Percentiles rank a stretch among this genome's conserved stretches.
Evolutionary conservation across 2,329 filamentous ascomycete species (phyloP).

Genomic region (Phaeomoniella chlamydospora): DNA sequence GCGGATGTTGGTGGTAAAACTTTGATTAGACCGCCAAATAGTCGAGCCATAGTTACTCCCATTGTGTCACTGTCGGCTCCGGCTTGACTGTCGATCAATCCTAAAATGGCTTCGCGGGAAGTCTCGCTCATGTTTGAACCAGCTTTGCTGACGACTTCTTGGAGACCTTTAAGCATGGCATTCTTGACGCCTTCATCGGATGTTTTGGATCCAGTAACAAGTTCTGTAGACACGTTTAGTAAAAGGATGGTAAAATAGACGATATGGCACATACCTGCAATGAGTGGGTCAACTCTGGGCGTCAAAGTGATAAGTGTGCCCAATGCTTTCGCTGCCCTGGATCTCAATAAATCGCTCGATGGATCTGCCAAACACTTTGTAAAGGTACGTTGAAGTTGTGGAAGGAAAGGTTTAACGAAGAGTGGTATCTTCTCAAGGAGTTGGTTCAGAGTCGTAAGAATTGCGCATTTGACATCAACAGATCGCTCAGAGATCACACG

Average conservation of each 20-base stretch:
- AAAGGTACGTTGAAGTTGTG: conserved; percentile 91
- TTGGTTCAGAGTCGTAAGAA: conserved; percentile 87
- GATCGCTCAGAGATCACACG: conserved; percentile 94
- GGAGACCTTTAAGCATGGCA: conserved; percentile 93
- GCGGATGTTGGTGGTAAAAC: conserved; percentile 65
- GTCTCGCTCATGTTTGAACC: conserved; percentile 88
- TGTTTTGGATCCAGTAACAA: conserved; percentile 92
- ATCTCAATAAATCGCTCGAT: conserved; percentile 74
- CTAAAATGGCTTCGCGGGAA: conserved; percentile 72
- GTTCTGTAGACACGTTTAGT: conserved; percentile 37
- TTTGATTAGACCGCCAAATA: conserved; percentile 80
- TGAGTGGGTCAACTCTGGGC: conserved; percentile 85
- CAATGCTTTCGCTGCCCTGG: conserved; percentile 80
- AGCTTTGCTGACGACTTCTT: conserved; percentile 91
- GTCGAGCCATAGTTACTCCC: conserved; percentile 77
- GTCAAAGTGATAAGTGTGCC: conserved; percentile 93
- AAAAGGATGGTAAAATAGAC: conserved; percentile 1
- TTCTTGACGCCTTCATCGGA: conserved; percentile 73
- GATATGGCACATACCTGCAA: conserved; percentile 35
- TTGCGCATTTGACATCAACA: conserved; percentile 84
- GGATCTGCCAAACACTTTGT: conserved; percentile 90
- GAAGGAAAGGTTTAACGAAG: conserved; percentile 90
- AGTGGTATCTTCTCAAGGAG: conserved; percentile 91
- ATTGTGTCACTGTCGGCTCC: conserved; percentile 60
- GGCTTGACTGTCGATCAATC: conserved; percentile 72